Evolutionary conservation across 257 asterid genomes (phyloP).

Genomic region (Pogostemon cablin): DNA sequence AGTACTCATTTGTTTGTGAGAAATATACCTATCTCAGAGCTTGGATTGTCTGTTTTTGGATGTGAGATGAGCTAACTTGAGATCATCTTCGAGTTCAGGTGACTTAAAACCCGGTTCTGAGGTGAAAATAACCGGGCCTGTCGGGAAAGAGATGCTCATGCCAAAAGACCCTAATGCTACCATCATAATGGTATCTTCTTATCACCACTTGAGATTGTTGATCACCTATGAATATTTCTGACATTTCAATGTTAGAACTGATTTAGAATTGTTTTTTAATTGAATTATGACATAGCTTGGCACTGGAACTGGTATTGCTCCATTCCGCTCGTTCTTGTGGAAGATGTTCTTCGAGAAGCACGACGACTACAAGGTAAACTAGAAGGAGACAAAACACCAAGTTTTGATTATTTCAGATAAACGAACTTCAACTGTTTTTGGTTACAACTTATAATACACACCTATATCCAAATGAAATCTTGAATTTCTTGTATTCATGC

Average conservation of each 20-base stretch:
- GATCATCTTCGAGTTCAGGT: conserved; percentile 48
- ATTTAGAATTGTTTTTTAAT: conserved; percentile 24
- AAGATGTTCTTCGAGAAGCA: conserved; percentile 96
- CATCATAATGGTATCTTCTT: conserved; percentile 59
- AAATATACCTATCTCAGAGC: not conserved
- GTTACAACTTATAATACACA: too few relatives aligned
- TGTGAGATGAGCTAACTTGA: not conserved
- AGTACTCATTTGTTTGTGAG: conserved; percentile 34
- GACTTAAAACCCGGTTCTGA: conserved; percentile 89
- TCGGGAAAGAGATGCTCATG: conserved; percentile 98
- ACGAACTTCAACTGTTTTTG: too few relatives aligned
- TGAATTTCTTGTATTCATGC: not conserved
- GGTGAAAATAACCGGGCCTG: conserved; percentile 93
- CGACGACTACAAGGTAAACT: conserved; percentile 77
- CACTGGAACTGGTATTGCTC: conserved; percentile 98
- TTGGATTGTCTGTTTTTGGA: conserved; percentile 12
- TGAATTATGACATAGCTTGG: conserved; percentile 62
- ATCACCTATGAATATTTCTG: not conserved
- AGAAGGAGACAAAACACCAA: not conserved
- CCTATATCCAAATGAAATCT: not conserved
- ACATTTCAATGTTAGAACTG: not conserved
- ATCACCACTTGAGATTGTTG: not conserved
- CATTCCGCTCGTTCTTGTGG: conserved; percentile 95
- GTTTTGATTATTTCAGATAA: not conserved
- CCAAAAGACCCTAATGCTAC: conserved; percentile 96